Evolutionary conservation across 179 eudicot species (phyloP).

Genomic region (Kewa caespitosa): DNA sequence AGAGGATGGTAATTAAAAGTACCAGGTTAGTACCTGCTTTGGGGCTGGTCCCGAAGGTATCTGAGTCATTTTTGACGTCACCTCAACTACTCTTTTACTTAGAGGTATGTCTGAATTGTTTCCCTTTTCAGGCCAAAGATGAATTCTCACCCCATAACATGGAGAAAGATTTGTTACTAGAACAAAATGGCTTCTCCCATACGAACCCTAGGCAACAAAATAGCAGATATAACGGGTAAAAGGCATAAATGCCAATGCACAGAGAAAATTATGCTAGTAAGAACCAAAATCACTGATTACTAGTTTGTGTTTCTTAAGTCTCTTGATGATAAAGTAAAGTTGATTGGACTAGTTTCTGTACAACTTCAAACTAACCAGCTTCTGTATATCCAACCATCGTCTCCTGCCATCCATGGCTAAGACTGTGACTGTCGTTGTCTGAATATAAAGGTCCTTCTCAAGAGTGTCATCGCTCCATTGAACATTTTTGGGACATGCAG

Average conservation of each 20-base stretch:
- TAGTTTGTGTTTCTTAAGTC: too few relatives aligned
- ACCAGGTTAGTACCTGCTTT: slow-evolving; percentile 68
- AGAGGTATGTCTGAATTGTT: slow-evolving; percentile 44
- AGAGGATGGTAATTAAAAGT: not conserved
- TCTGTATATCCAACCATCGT: slow-evolving; percentile 92
- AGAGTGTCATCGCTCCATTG: slow-evolving; percentile 79
- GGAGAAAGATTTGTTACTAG: slow-evolving; percentile 95
- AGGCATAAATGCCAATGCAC: slow-evolving; percentile 1
- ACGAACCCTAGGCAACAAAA: slow-evolving; percentile 56
- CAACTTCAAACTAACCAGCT: slow-evolving; percentile 65
- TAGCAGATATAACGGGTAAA: slow-evolving; percentile 23
- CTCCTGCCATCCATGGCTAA: slow-evolving; percentile 97
- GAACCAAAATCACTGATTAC: not conserved
- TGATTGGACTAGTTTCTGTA: slow-evolving; percentile 8
- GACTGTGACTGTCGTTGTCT: slow-evolving; percentile 69
- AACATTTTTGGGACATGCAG: slow-evolving; percentile 66
- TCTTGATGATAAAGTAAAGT: not conserved
- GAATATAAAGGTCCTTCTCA: slow-evolving; percentile 86
- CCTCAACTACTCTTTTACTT: slow-evolving; percentile 63
- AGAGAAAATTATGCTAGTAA: not conserved
- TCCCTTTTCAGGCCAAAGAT: slow-evolving; percentile 95
- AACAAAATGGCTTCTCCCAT: slow-evolving; percentile 73
- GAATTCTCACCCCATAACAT: slow-evolving; percentile 85
- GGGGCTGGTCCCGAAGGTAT: slow-evolving; percentile 97
- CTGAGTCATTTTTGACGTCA: slow-evolving; percentile 81